Percentiles rank a stretch among this genome's conserved stretches.
These are phyloP conservation scores for Lachnellula subtilissima DNA, from an alignment of 2,329 filamentous ascomycete species.

Conservation along the genomic window DNA sequence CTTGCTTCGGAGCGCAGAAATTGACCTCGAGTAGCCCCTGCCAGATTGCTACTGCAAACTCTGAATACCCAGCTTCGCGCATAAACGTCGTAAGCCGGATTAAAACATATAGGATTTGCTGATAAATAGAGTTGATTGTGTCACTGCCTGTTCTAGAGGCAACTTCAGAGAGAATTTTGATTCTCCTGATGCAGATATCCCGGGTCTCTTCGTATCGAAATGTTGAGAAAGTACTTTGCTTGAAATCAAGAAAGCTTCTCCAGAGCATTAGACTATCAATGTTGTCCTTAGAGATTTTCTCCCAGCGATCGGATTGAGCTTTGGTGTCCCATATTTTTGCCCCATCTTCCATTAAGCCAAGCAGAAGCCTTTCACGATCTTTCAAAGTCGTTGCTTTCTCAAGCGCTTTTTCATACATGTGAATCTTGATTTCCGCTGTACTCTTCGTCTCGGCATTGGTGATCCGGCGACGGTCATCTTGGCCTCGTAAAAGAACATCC, in stretches of 20 bases:
- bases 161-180: slow-evolving; percentile 41
- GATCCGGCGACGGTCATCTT: slow-evolving; percentile 41
- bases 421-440: slow-evolving; percentile 73
- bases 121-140: slow-evolving; percentile 24
- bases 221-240: slow-evolving; percentile 60
- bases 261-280: slow-evolving; percentile 61
- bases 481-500: slow-evolving; percentile 55
- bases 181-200: slow-evolving; percentile 52
- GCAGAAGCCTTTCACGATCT: slow-evolving; percentile 55
- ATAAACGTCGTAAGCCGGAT: slow-evolving; percentile 70
- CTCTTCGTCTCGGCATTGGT: slow-evolving; percentile 61
- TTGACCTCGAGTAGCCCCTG: slow-evolving; percentile 74
- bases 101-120: slow-evolving; percentile 61
- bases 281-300: slow-evolving; percentile 51
- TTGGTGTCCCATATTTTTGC: slow-evolving; percentile 66
- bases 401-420: slow-evolving; percentile 74
- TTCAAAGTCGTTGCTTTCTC: slow-evolving; percentile 43
- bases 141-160: slow-evolving; percentile 4
- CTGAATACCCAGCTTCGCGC: slow-evolving; percentile 70
- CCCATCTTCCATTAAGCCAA: slow-evolving; percentile 70
- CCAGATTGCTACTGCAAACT: slow-evolving; percentile 75
- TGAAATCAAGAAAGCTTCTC: slow-evolving; percentile 67
- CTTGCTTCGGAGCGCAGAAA: slow-evolving; percentile 50
- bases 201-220: slow-evolving; percentile 67
- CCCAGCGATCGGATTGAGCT: slow-evolving; percentile 61